Percentiles rank a stretch among this genome's conserved stretches.
phyloP scores from a whole-genome alignment of 768 basidiomycete genomes.

The Kwoniella europaea region DNA sequence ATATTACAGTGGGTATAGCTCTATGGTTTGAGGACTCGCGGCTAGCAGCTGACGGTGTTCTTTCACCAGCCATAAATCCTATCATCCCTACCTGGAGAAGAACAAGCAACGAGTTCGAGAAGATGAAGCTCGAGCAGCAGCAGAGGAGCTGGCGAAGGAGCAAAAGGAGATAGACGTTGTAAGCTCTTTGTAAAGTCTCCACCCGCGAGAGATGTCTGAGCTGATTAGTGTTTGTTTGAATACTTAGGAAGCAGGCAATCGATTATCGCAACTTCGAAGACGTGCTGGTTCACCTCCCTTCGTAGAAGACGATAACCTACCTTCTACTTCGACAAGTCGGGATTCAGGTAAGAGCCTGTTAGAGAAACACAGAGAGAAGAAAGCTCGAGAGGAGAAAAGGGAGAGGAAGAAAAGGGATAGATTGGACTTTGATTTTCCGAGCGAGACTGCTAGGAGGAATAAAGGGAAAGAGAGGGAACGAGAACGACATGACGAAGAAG shows the following conservation, averaged over 20 bases:
- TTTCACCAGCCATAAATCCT: conserved; percentile 55
- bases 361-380: conserved; percentile 41
- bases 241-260: conserved; percentile 49
- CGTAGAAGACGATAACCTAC: conserved; percentile 38
- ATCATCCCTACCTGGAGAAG: conserved; percentile 58
- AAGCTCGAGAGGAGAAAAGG: conserved; percentile 47
- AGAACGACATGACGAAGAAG: conserved; percentile 24
- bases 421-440: conserved; percentile 57
- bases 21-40: too few relatives aligned
- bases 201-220: neutral
- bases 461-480: conserved; percentile 32
- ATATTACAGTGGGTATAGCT: conserved; percentile 59
- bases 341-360: conserved; percentile 22
- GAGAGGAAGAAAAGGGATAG: conserved; percentile 48
- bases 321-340: conserved; percentile 39
- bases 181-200: conserved; percentile 2
- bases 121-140: conserved; percentile 56
- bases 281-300: conserved; percentile 44
- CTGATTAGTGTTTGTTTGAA: neutral
- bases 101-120: conserved; percentile 59
- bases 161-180: conserved; percentile 50
- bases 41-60: too few relatives aligned
- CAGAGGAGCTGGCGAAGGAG: conserved; percentile 52
- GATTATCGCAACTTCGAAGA: conserved; percentile 49
- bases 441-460: conserved; percentile 31